Base-by-base conservation (phyloP, 495 filamentous ascomycete genomes). In the Penicillium lividum region DNA sequence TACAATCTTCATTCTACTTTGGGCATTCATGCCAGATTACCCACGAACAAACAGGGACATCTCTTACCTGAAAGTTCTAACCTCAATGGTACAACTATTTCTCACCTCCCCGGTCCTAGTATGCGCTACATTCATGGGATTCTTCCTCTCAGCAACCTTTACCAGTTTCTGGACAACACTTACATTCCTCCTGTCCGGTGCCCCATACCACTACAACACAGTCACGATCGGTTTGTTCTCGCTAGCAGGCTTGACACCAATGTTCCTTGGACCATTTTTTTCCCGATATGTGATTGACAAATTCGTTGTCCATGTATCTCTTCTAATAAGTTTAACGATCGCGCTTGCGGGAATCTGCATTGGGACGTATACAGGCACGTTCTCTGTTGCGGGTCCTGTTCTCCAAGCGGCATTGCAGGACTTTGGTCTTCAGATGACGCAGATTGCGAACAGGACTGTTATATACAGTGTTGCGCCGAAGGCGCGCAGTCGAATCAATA, bases 101-200 rank as follows among this genome's bases (percentile, higher is more conserved):
- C 65, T 80, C 54, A 79, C 75, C 3, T 79, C 91, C 49, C 89
- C 91, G 1, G 71, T 89, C 4, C 79, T 95, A 3, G 78, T 88
- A 0, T 89, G 93, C 64, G 82, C 82, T 4, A 85, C 82, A 33
- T 63, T 87, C 1, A 80, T 85, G 42, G 79, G 80, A 1, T 81
- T 87, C 60, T 80, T 82, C 57, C 76, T 75, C 11, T 77, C 77
- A 5, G 71, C 77, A 0, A 83, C 80, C 1, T 89, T 89, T 68
- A 89, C 86, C n/a, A 73, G 65, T 31, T 89, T 87, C 76, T 95
- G 90, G 91, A 94, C 91, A 3, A 93, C 90, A 0, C 73, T 93
- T 16, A 91, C 89, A 0, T 95, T 95, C 69, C 80, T 93, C 22
- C 80, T 94, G 6, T 81, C 87, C 1, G 81, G 78, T 0, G 69